Conservation (phyloP, 2,329 filamentous ascomycete genomes). For the Aspergillus bombycis region DNA sequence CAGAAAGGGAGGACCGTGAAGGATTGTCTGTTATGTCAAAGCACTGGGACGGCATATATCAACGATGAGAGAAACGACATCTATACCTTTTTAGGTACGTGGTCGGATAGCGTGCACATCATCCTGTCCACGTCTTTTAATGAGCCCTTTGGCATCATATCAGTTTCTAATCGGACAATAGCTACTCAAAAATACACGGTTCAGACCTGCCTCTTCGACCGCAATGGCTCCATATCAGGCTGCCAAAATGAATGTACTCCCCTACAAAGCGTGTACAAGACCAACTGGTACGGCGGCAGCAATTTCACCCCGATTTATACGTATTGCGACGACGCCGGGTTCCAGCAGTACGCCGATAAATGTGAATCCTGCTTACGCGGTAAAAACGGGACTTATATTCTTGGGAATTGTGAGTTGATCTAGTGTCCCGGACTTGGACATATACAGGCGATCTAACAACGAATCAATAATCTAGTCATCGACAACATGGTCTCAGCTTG, state of each 20-base stretch:
- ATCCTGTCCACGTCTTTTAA: background rate
- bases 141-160: background rate
- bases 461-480: background rate
- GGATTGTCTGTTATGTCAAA: background rate
- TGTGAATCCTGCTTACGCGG: background rate
- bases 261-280: background rate
- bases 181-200: background rate
- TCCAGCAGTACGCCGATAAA: background rate
- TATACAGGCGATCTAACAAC: background rate
- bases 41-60: background rate
- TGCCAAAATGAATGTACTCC: background rate
- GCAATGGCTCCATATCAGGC: background rate
- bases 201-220: background rate
- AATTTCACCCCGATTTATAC: background rate
- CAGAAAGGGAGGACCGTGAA: background rate
- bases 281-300: background rate
- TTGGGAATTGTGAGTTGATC: background rate
- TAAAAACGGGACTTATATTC: background rate
- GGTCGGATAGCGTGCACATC: background rate
- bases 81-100: background rate
- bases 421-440: accelerated
- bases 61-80: background rate
- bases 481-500: background rate
- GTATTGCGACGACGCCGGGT: background rate
- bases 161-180: too few species aligned